Evolutionary conservation across 768 basidiomycete genomes (phyloP).

Genomic region (Suillus subalutaceus): DNA sequence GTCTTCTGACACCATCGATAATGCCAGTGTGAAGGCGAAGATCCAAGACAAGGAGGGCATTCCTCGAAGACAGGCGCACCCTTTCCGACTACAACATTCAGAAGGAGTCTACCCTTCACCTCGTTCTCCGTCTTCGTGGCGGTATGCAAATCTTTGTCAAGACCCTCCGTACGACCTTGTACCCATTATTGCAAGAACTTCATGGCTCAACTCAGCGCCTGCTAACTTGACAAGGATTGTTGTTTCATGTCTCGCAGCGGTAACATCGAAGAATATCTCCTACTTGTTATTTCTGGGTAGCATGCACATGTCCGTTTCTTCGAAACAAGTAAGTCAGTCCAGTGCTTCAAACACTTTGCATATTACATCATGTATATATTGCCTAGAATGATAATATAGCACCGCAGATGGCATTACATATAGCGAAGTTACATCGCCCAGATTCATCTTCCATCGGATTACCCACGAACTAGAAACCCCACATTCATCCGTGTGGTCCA

Average conservation of each 20-base stretch:
- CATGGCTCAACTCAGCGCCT: too few relatives aligned
- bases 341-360: background rate
- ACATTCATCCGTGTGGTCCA: slow-evolving; percentile 24
- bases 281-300: too few relatives aligned
- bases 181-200: too few relatives aligned
- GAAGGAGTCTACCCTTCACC: too few relatives aligned
- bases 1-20: too few relatives aligned
- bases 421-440: background rate
- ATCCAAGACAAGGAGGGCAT: too few relatives aligned
- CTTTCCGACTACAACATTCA: too few relatives aligned
- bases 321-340: background rate
- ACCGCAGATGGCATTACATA: background rate
- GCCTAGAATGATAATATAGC: background rate
- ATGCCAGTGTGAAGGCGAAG: too few relatives aligned
- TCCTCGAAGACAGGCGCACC: too few relatives aligned
- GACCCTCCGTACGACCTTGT: too few relatives aligned
- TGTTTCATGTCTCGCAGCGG: background rate
- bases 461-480: slow-evolving; percentile 19
- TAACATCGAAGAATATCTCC: background rate
- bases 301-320: background rate
- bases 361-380: background rate
- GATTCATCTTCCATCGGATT: slow-evolving; percentile 15
- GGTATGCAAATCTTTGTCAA: too few relatives aligned
- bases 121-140: too few relatives aligned
- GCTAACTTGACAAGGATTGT: background rate